Percentiles rank a stretch among this genome's conserved stretches.
Conservation (phyloP, 2,329 filamentous ascomycete species). For the Beauveria pseudobassiana region DNA sequence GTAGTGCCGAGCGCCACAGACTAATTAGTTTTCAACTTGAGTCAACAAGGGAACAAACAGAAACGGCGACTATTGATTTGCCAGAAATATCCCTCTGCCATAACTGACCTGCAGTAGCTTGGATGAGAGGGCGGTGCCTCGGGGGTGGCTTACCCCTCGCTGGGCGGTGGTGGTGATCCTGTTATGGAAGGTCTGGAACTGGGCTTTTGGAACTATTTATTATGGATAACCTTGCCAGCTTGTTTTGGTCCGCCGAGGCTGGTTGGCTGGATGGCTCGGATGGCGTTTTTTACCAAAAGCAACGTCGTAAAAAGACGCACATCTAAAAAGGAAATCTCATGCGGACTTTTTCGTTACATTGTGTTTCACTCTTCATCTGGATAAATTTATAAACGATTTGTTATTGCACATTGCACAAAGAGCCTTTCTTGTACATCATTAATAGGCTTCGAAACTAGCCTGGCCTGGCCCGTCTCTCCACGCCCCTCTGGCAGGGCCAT, state of each 20-base stretch:
- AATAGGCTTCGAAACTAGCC: not conserved
- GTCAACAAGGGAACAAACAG: not conserved
- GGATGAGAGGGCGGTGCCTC: not conserved
- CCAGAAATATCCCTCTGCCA: not conserved
- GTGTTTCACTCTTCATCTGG: not conserved
- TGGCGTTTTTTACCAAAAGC: not conserved
- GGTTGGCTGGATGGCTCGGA: not conserved
- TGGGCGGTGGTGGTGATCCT: not conserved
- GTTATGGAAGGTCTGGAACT: not conserved
- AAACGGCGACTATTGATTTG: not conserved
- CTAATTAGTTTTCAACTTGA: not conserved
- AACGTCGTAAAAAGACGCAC: not conserved
- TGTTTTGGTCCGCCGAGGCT: not conserved
- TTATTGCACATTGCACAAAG: not conserved
- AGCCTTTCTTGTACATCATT: not conserved
- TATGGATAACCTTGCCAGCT: not conserved
- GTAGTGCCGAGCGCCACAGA: not conserved
- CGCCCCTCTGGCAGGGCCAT: not conserved
- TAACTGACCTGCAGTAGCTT: constrained; percentile 1
- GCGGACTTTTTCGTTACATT: not conserved
- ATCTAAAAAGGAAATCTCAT: not conserved
- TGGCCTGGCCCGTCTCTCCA: not conserved
- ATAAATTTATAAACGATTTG: not conserved
- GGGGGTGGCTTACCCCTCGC: not conserved
- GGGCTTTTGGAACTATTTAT: not conserved